Conservation (phyloP, 495 filamentous ascomycete genomes). For the Penicillium arizonense region DNA sequence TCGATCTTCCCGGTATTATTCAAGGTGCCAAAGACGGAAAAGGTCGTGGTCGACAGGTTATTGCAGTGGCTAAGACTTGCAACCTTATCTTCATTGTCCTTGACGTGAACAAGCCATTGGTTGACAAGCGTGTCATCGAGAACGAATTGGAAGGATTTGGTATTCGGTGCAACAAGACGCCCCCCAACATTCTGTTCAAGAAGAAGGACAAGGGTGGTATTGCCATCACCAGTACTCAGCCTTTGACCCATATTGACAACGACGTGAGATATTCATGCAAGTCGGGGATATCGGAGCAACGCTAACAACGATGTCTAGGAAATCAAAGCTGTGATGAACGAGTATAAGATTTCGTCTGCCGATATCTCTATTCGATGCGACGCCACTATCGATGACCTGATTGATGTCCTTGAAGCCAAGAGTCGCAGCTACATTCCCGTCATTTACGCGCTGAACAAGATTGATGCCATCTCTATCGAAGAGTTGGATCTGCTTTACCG, state of each 20-base stretch:
- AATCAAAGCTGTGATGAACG: slow-evolving; percentile 95
- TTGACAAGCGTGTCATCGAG: slow-evolving; percentile 96
- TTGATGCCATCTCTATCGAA: slow-evolving; percentile 96
- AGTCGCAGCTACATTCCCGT: slow-evolving; percentile 95
- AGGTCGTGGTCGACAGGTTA: slow-evolving; percentile 96
- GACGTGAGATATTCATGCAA: slow-evolving; percentile 51
- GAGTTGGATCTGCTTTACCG: slow-evolving; percentile 94
- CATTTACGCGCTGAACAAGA: slow-evolving; percentile 98
- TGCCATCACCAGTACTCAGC: slow-evolving; percentile 88
- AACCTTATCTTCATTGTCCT: slow-evolving; percentile 98
- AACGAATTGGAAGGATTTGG: slow-evolving; percentile 96
- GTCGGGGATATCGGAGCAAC: not conserved
- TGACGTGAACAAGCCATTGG: slow-evolving; percentile 97
- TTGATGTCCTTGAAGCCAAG: slow-evolving; percentile 95
- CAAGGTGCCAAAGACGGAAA: slow-evolving; percentile 98
- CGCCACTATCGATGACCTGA: slow-evolving; percentile 87
- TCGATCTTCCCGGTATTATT: slow-evolving; percentile 98
- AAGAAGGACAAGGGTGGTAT: slow-evolving; percentile 99
- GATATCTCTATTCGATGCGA: slow-evolving; percentile 98
- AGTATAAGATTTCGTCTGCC: slow-evolving; percentile 95
- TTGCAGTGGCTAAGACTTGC: slow-evolving; percentile 98
- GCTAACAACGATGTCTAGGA: slow-evolving; percentile 51
- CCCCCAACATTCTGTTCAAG: slow-evolving; percentile 95
- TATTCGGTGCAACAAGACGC: slow-evolving; percentile 95
- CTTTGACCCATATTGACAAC: slow-evolving; percentile 85